Base-by-base conservation (phyloP, 2,329 filamentous ascomycete genomes). In the Ophiostoma pallidulum region DNA sequence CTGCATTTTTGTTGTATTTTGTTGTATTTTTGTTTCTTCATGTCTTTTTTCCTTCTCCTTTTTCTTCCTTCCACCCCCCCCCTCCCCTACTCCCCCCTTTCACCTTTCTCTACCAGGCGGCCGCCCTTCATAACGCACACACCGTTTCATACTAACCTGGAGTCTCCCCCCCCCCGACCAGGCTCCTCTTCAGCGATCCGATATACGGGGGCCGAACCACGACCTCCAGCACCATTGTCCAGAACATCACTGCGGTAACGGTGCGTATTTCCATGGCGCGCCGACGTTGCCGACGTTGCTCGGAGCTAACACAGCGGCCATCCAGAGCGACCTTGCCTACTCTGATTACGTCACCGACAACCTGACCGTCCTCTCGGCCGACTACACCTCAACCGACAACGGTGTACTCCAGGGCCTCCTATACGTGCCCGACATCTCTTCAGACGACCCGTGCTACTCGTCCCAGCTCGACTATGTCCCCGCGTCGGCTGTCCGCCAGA, bases 321-420 rank as follows among this genome's bases (percentile, higher is more conserved):
- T 4, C 42, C 51, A 70, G 68, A 59, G 57, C 39, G 54, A 73
- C 51, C 62, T 79, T 59, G 71, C 72, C 47, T 78, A 78, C 58
- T 70, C 77, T 49, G 66, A 72, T 50, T 66, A 67, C 38, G 62
- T 78, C 45, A 56, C 61, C 18, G 64, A 64, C 49, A 84, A 85
- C 57, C 75, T 95, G 44, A 86, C 82, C 38, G 94, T 87, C 0
- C 71, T 96, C 13, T 86, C 86, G 3, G 78, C 75, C 28, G 84
- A 79, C 51, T 80, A 78, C 60, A 72, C 78, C 45, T 71, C 75
- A 28, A 70, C 70, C 8, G 63, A 71, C 33, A 77, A 82, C 54
- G 75, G 75, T 47, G 69, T 78, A 46, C 78, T 92, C 31, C 76
- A 79, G 54, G 91, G 91, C 52, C 75, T 96, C 14, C 74, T 97